Conservation (phyloP, 768 basidiomycete genomes). For the Mycena alexandri region DNA sequence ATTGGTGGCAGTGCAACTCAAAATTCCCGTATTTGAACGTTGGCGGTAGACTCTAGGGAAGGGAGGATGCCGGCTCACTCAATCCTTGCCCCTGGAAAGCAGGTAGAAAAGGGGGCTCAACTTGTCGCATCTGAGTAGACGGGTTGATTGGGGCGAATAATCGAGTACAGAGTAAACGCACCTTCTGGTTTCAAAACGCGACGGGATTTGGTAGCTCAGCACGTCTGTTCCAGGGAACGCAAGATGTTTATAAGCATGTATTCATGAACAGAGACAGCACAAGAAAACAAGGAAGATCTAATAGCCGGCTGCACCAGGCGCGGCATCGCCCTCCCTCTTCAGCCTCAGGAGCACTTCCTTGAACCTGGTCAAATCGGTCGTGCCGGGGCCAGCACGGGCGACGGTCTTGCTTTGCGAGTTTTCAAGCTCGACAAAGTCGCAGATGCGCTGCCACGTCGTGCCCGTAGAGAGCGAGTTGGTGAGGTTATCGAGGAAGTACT, state of each 20-base stretch:
- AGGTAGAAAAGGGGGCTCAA: too few relatives aligned
- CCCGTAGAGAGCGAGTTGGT: slow-evolving; percentile 85
- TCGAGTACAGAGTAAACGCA: too few relatives aligned
- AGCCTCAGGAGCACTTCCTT: slow-evolving; percentile 93
- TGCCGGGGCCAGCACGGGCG: slow-evolving; percentile 86
- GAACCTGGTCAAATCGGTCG: slow-evolving; percentile 90
- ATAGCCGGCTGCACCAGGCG: slow-evolving; percentile 95
- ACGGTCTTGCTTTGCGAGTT: slow-evolving; percentile 98
- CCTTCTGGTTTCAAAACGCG: too few relatives aligned
- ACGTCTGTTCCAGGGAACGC: too few relatives aligned
- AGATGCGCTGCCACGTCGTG: slow-evolving; percentile 97
- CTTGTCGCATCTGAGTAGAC: too few relatives aligned
- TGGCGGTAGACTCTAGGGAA: too few relatives aligned
- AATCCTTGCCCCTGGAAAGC: too few relatives aligned
- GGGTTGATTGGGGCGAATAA: too few relatives aligned
- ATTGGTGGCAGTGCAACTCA: too few relatives aligned
- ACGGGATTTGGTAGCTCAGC: too few relatives aligned
- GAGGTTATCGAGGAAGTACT: slow-evolving; percentile 81
- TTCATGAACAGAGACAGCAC: not conserved
- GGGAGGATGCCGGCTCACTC: too few relatives aligned
- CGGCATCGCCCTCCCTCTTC: slow-evolving; percentile 89
- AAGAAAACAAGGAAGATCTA: slow-evolving; percentile 48
- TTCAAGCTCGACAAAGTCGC: slow-evolving; percentile 85
- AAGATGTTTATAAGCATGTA: not conserved
- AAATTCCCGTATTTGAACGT: too few relatives aligned